Percentiles rank a stretch among this genome's conserved stretches.
phyloP scores from a whole-genome alignment of 441 rosid genomes.

The Flueggea neowawraea region DNA sequence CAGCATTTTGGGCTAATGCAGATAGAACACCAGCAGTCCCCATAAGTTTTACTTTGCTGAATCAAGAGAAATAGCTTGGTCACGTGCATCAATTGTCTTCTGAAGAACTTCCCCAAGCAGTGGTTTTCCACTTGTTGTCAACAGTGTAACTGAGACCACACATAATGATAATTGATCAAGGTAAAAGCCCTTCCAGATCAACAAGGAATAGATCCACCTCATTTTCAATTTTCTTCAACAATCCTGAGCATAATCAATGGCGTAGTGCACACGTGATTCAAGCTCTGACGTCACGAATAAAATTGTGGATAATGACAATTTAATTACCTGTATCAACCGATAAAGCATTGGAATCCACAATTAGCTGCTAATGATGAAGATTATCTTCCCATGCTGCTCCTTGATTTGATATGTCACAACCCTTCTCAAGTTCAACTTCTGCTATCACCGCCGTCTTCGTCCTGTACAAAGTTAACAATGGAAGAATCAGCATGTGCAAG shows the following conservation, averaged over 20 bases:
- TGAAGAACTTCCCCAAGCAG: conserved; percentile 76
- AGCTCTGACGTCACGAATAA: conserved; percentile 94
- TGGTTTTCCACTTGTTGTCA: conserved; percentile 86
- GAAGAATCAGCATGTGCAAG: too few species aligned
- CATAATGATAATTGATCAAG: conserved; percentile 74
- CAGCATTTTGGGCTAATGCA: conserved; percentile 89
- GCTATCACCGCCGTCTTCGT: conserved; percentile 29
- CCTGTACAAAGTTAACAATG: too few species aligned
- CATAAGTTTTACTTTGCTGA: conserved; percentile 85
- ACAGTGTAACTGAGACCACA: conserved; percentile 88
- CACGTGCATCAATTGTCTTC: conserved; percentile 82
- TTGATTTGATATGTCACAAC: conserved; percentile 45
- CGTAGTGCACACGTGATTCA: conserved; percentile 81
- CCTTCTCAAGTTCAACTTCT: conserved; percentile 68
- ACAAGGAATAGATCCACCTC: conserved; percentile 85
- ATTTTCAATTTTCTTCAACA: conserved; percentile 83
- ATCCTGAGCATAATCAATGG: conserved; percentile 84
- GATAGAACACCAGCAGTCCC: conserved; percentile 93
- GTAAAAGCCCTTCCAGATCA: conserved; percentile 77
- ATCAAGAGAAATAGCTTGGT: conserved; percentile 83
- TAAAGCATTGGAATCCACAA: conserved; percentile 84
- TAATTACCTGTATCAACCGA: conserved; percentile 92
- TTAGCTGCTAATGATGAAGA: conserved; percentile 79
- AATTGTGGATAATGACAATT: conserved; percentile 78
- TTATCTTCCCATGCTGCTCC: conserved; percentile 83